Conservation (phyloP, 345 rosid species). For the Sonneratia caseolaris region DNA sequence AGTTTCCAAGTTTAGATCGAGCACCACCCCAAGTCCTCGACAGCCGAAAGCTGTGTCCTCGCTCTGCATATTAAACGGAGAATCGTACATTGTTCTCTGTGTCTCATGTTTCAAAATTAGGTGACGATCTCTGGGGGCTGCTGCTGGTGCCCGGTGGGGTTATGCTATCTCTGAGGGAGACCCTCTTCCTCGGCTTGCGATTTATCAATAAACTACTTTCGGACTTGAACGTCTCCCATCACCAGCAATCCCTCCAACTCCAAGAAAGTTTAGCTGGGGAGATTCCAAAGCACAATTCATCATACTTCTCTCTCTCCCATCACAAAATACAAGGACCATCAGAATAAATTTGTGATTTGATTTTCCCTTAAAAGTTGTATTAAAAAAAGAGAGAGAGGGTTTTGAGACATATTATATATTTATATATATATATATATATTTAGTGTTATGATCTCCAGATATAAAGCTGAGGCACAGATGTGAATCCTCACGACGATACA, state of each 20-base stretch:
- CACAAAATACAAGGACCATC: too few relatives aligned
- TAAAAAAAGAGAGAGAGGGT: too few relatives aligned
- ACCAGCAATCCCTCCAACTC: background rate
- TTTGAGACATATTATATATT: too few relatives aligned
- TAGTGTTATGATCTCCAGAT: too few relatives aligned
- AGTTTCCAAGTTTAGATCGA: background rate
- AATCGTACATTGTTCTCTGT: background rate
- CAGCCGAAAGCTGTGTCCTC: background rate
- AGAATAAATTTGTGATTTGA: too few relatives aligned
- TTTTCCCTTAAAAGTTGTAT: too few relatives aligned
- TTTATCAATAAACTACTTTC: background rate
- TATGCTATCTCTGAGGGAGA: constrained; percentile 3
- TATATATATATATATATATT: too few relatives aligned
- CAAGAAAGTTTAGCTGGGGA: background rate
- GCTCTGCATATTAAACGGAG: background rate
- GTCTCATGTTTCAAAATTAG: background rate
- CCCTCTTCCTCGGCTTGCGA: background rate
- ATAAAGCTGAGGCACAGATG: too few relatives aligned
- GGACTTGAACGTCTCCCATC: too few relatives aligned
- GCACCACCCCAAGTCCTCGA: background rate
- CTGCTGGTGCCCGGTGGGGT: background rate
- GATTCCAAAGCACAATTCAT: background rate
- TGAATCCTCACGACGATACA: too few relatives aligned
- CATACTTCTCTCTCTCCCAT: too few relatives aligned
- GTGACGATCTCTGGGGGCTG: background rate